A percentile compares a stretch with the other conserved stretches of the same genome.
Evolutionary conservation across 2,329 filamentous ascomycete species (phyloP).

Genomic region (Pseudogymnoascus sp.): DNA sequence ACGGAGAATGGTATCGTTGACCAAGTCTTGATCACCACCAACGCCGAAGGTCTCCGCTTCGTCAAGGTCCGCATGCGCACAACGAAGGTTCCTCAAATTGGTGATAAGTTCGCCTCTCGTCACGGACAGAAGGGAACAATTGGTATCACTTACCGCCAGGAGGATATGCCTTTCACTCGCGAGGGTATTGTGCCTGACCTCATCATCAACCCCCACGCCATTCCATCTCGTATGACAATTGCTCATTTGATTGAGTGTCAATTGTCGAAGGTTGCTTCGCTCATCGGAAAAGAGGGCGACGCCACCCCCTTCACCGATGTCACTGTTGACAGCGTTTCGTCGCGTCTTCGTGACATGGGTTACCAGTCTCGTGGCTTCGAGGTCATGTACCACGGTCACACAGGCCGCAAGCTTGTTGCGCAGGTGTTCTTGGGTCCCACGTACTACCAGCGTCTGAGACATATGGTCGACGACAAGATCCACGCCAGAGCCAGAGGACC

Average conservation of each 20-base stretch:
- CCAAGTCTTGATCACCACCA: constrained; percentile 86
- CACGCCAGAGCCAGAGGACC: constrained; percentile 96
- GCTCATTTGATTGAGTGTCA: constrained; percentile 99
- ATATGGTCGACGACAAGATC: constrained; percentile 99
- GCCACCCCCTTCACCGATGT: constrained; percentile 97
- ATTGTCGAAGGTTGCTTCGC: constrained; percentile 86
- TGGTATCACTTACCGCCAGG: constrained; percentile 93
- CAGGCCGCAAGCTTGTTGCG: constrained; percentile 81
- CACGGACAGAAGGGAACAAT: constrained; percentile 99
- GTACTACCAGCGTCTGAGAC: constrained; percentile 95
- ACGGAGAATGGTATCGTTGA: constrained; percentile 97
- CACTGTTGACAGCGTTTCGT: constrained; percentile 87
- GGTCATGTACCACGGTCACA: constrained; percentile 98
- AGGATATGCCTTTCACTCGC: constrained; percentile 96
- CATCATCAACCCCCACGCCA: constrained; percentile 98
- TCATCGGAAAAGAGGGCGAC: constrained; percentile 92
- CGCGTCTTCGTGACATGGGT: constrained; percentile 75
- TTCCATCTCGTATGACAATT: constrained; percentile 99
- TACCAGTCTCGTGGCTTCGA: constrained; percentile 98
- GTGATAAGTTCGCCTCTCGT: constrained; percentile 97
- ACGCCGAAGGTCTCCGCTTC: constrained; percentile 86
- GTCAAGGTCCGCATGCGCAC: constrained; percentile 96
- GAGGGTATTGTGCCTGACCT: constrained; percentile 90
- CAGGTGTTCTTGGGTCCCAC: constrained; percentile 97
- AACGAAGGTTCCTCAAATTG: constrained; percentile 96